Percentiles rank a stretch among this genome's conserved stretches.
These are phyloP conservation scores for Penicillium sp. DNA, from an alignment of 2,329 filamentous ascomycete species.

Conservation along the genomic window DNA sequence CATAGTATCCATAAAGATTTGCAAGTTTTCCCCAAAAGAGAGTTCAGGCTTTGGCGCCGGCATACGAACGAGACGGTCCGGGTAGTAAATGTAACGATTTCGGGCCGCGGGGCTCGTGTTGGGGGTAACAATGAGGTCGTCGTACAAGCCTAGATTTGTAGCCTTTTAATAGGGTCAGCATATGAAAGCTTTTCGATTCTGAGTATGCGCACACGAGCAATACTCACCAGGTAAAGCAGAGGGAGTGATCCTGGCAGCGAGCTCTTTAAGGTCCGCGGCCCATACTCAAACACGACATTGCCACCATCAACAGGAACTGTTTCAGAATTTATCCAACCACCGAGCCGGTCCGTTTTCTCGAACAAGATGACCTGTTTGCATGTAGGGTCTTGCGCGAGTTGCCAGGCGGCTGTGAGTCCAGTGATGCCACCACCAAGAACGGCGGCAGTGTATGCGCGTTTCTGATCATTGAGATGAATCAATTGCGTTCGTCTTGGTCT, in stretches of 20 bases:
- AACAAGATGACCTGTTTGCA: conserved; percentile 68
- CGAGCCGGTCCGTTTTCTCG: conserved; percentile 60
- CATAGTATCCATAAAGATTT: conserved; percentile 27
- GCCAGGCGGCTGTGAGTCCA: conserved; percentile 69
- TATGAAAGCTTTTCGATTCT: not conserved
- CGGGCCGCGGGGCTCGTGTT: conserved; percentile 45
- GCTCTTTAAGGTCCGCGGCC: conserved; percentile 65
- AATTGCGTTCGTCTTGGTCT: conserved; percentile 15
- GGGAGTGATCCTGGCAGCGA: conserved; percentile 52
- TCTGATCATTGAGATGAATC: conserved; percentile 14
- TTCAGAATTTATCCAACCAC: conserved; percentile 75
- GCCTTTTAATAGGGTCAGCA: conserved; percentile 40
- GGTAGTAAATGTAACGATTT: conserved; percentile 79
- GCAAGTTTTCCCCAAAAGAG: conserved; percentile 10
- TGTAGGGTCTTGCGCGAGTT: conserved; percentile 60
- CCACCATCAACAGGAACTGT: conserved; percentile 51
- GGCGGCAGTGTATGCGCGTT: conserved; percentile 45
- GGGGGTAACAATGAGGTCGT: conserved; percentile 49
- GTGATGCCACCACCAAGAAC: conserved; percentile 76
- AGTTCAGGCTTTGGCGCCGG: conserved; percentile 38
- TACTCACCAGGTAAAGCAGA: conserved; percentile 60
- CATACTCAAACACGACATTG: conserved; percentile 68
- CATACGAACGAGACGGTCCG: conserved; percentile 64
- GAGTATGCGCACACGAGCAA: not conserved
- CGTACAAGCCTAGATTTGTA: conserved; percentile 47